These are phyloP conservation scores for Pseudovirgaria hyperparasitica DNA, from an alignment of 2,329 filamentous ascomycete genomes.

Conservation along the genomic window DNA sequence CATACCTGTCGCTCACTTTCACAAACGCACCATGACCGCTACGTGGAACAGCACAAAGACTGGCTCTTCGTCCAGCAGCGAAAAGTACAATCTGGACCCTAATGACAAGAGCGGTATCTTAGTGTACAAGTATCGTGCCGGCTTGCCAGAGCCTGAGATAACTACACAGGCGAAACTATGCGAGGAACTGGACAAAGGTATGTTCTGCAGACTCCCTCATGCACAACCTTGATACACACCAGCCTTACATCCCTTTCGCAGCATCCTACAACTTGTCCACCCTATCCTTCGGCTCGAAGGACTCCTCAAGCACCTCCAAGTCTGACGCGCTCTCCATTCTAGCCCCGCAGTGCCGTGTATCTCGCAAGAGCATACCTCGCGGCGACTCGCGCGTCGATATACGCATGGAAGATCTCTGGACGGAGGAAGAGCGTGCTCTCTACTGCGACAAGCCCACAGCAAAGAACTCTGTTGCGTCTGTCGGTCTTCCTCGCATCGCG, in stretches of 20 bases:
- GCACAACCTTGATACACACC: not conserved
- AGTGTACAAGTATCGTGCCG: conserved; percentile 33
- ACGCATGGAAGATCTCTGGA: conserved; percentile 30
- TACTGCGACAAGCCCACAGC: conserved; percentile 31
- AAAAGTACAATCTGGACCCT: conserved; percentile 31
- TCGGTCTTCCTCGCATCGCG: conserved; percentile 30
- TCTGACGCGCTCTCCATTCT: not conserved
- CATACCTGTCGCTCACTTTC: too few species aligned
- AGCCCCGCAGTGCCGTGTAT: conserved; percentile 14
- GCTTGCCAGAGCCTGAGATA: conserved; percentile 23
- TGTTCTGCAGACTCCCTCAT: conserved; percentile 8
- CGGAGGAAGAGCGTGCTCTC: conserved; percentile 19
- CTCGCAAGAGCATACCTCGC: conserved; percentile 33
- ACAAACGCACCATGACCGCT: conserved; percentile 15
- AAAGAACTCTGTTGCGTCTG: conserved; percentile 34
- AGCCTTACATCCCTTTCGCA: too few species aligned
- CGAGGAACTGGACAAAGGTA: conserved; percentile 22
- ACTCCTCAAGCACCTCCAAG: conserved; percentile 1
- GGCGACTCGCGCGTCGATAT: conserved; percentile 33
- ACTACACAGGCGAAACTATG: conserved; percentile 33
- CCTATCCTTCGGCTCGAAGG: not conserved
- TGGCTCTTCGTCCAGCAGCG: conserved; percentile 23
- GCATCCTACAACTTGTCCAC: too few species aligned
- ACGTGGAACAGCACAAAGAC: conserved; percentile 30
- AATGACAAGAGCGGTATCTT: conserved; percentile 30